phyloP scores from a whole-genome alignment of 2,329 filamentous ascomycete species.

The Trichoderma oligosporum region DNA sequence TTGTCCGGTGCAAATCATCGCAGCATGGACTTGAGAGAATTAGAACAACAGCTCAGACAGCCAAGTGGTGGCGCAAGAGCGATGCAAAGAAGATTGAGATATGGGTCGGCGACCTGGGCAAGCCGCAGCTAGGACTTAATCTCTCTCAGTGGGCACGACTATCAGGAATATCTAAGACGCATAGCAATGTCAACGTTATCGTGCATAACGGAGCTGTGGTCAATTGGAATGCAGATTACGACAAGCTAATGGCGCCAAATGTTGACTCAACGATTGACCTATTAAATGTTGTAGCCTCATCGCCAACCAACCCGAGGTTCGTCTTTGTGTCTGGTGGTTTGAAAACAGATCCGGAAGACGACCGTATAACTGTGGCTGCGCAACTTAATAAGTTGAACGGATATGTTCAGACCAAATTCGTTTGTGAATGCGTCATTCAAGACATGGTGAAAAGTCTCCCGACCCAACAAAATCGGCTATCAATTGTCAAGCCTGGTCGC shows the following conservation, averaged over 20 bases:
- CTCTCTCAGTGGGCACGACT: conserved; percentile 1
- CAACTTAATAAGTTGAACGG: conserved; percentile 14
- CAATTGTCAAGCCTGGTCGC: conserved; percentile 24
- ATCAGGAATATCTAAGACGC: not conserved
- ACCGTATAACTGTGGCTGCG: not conserved
- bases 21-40: conserved; percentile 10
- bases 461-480: conserved; percentile 15
- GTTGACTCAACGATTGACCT: conserved; percentile 44
- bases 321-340: conserved; percentile 27
- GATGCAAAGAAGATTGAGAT: conserved; percentile 7
- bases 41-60: not conserved
- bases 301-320: conserved; percentile 21
- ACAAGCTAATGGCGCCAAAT: conserved; percentile 66
- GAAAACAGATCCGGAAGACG: not conserved
- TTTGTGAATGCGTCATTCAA: conserved; percentile 23
- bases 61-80: conserved; percentile 7
- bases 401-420: conserved; percentile 27
- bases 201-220: conserved; percentile 79
- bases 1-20: conserved; percentile 4
- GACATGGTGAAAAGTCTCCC: conserved; percentile 1
- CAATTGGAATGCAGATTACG: conserved; percentile 78
- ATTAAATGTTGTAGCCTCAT: conserved; percentile 17
- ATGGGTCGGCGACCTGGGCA: conserved; percentile 8
- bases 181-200: conserved; percentile 52
- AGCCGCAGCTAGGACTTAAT: not conserved